Conservation (phyloP, 331 rosid genomes). For the Erythrophleum ivorense region DNA sequence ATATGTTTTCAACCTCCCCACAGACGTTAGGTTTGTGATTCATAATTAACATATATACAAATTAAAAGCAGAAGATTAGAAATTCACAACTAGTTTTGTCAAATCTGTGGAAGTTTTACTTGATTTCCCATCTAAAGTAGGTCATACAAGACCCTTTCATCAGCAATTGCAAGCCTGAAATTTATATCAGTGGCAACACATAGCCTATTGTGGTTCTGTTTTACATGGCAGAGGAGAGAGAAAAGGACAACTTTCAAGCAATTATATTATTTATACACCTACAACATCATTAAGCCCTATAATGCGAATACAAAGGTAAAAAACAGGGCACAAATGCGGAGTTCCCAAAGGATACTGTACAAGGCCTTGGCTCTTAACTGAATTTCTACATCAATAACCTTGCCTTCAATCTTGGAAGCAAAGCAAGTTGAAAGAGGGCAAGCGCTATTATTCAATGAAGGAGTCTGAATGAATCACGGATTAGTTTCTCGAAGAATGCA, state of each 20-base stretch:
- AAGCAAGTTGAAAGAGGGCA: constrained; percentile 25
- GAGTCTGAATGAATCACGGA: neutral
- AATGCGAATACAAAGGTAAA: neutral
- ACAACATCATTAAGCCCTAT: no score
- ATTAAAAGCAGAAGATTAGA: neutral
- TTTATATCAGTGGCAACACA: neutral
- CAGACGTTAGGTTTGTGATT: constrained; percentile 28
- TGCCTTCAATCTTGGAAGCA: constrained; percentile 60
- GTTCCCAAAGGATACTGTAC: no score
- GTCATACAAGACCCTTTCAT: neutral
- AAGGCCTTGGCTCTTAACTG: constrained; percentile 46
- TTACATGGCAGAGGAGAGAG: no score
- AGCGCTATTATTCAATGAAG: constrained; percentile 1
- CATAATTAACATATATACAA: constrained; percentile 1
- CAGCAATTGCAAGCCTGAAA: neutral
- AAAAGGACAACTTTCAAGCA: no score
- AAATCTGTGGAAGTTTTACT: neutral
- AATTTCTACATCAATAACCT: constrained; percentile 63
- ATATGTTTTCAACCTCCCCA: constrained; percentile 11
- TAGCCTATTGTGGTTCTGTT: no score
- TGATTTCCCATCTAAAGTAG: neutral
- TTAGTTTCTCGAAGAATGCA: neutral
- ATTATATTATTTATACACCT: no score
- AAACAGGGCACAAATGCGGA: neutral
- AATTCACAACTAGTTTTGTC: neutral